phyloP scores from a whole-genome alignment of 768 basidiomycete species.

The Hygrophorus pudorinus region DNA sequence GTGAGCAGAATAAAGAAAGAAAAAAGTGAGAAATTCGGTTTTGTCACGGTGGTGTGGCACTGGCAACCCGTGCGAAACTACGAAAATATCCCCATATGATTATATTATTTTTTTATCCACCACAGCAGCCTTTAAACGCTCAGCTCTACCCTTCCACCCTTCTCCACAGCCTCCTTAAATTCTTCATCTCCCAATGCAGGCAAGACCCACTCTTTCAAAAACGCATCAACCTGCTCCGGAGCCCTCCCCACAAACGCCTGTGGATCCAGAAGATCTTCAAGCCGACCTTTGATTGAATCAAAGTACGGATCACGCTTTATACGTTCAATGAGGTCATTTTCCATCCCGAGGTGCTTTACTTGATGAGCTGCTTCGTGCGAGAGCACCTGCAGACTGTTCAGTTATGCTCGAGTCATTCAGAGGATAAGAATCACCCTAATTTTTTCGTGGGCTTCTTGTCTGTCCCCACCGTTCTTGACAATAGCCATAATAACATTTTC shows the following conservation, averaged over 20 bases:
- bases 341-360: constrained; percentile 89
- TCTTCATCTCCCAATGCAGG: constrained; percentile 66
- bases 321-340: constrained; percentile 93
- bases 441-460: constrained; percentile 95
- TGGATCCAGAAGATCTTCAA: constrained; percentile 77
- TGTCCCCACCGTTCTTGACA: constrained; percentile 88
- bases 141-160: constrained; percentile 53
- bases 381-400: constrained; percentile 45
- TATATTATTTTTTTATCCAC: background rate
- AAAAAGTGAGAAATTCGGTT: no score
- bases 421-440: constrained; percentile 51
- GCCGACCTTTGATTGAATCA: constrained; percentile 69
- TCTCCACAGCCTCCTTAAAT: constrained; percentile 39
- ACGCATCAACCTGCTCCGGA: constrained; percentile 88
- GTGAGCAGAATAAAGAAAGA: background rate
- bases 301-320: constrained; percentile 80
- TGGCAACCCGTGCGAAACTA: background rate
- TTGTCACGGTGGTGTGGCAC: no score
- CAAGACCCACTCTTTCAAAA: constrained; percentile 77
- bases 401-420: background rate
- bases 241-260: constrained; percentile 87
- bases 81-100: background rate
- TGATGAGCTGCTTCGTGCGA: constrained; percentile 92
- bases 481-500: constrained; percentile 99
- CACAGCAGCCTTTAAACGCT: constrained; percentile 32